Evolutionary conservation across 371 early-diverging fungal genomes (phyloP), one percentile per base, ranked within the genome.

Genomic region (Apophysomyces sp.): DNA sequence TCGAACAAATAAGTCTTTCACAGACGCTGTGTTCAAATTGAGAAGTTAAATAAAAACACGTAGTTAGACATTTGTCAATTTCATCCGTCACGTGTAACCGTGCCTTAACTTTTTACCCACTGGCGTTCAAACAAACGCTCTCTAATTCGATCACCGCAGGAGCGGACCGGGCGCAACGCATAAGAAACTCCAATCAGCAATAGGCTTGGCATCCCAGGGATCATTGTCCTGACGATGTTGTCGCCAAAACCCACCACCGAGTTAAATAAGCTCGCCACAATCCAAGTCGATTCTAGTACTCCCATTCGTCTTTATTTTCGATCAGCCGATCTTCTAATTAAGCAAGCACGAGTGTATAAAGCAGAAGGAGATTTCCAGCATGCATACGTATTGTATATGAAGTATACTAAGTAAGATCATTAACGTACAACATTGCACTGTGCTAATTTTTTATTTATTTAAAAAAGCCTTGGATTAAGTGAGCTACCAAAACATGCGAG

Each of bases 301-400:
- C 73, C 78, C 53, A 77, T 86, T 64, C 77, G 80, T 30, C 71
- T 79, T 16, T 86, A 83, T 66, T 75, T 84, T 66, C 81, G 85
- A 4, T 79, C 84, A 6, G 86, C 85, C 5, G 78, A 81, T 27
- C 67, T 74, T 2, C 51, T 84, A 26, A 70, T 79, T 30, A 80
- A 76, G 53, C 86, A 86, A 77, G 86, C 83, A 59, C 56, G 73
- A 56, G 69, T 83, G 11, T 86, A 86, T 63, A 69, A 67, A 39
- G 55, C 49, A 12, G 86, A 86, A 72, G 62, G 76, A 31, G 85
- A 86, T 60, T 58, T 77, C 8, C 78, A 82, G 44, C 77, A 77
- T 51, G 80, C 84, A 1, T 86, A 84, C 56, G 60, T 82, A 9
- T 64, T 81, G 0, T 83, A 82, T 49, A 77, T 86, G 78, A 80